These are phyloP conservation scores for Pyrenula massariospora DNA, from an alignment of 495 filamentous ascomycete genomes.

Conservation along the genomic window DNA sequence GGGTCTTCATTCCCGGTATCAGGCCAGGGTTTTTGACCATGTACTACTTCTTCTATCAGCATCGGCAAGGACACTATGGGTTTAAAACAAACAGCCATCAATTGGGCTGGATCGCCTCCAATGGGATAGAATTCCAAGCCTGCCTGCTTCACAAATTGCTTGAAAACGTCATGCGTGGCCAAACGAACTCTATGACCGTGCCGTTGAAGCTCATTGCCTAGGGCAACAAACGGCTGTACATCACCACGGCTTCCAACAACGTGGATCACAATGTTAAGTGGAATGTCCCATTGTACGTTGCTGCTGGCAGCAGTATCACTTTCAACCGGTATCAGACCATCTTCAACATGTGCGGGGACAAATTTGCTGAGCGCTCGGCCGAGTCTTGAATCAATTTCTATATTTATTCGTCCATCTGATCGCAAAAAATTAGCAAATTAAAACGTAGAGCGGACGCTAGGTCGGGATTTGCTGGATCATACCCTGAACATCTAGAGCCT, in stretches of 20 bases:
- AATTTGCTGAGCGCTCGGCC: constrained; percentile 10
- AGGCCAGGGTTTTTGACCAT: constrained; percentile 46
- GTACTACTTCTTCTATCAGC: constrained; percentile 8
- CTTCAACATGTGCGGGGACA: constrained; percentile 3
- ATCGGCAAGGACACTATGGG: constrained; percentile 1
- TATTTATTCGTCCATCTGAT: constrained; percentile 15
- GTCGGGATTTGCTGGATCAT: neutral
- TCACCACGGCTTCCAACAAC: constrained; percentile 42
- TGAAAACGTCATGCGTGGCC: constrained; percentile 51
- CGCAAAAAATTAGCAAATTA: neutral
- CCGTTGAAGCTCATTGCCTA: constrained; percentile 36
- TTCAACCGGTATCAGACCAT: constrained; percentile 1
- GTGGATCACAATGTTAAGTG: constrained; percentile 39
- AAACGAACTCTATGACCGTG: constrained; percentile 45
- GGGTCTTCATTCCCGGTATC: constrained; percentile 31
- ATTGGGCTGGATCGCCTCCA: constrained; percentile 48
- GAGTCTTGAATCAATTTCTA: constrained; percentile 15
- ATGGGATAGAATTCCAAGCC: constrained; percentile 53
- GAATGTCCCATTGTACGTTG: neutral
- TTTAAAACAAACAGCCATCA: constrained; percentile 39
- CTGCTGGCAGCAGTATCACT: neutral
- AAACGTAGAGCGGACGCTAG: constrained; percentile 4
- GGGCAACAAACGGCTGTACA: constrained; percentile 41
- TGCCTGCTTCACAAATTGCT: constrained; percentile 39
- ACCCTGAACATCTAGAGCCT: constrained; percentile 2